Base-by-base conservation (phyloP, 768 basidiomycete species). In the Rhizopogon sp. region DNA sequence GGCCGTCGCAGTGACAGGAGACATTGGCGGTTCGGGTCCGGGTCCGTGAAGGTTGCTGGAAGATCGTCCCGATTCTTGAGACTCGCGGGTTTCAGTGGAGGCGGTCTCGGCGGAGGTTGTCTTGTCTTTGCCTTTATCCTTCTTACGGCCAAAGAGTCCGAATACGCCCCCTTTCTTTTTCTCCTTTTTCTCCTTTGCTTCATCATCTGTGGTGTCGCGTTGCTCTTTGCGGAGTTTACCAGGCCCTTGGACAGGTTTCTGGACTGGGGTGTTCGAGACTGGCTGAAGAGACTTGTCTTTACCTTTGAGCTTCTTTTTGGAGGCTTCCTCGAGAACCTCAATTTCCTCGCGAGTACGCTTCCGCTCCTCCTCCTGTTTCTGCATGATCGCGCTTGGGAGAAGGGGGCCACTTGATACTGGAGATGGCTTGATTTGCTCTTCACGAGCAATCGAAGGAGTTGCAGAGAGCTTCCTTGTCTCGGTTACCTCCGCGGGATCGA, bases 381-480 rank as follows among this genome's bases (percentile, higher is more conserved):
- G 73, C 62, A 74, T 66, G 53, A 73, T 63, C 17, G 68, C 67
- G 57, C 74, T 79, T 14, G 76, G 70, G 20, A 71, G 67, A 35
- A 75, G 45, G 5, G 73, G 68, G 8, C 58, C 70, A 54, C 33
- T 46, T 45, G 52, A 31, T 13, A 50, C 61, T 25, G 52, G 20
- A 17, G 56, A 52, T 43, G 39, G 53, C 41, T 56, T 65, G 60
- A 46, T 61, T 31, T 72, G 76, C 31, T 70, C 76, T 16, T 82
- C 82, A 14, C 87, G 84, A 10, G 84, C 88, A 20, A 95, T 83
- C 1, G 79, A 74, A 1, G 93, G 93, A 0, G 92, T 95, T 55
- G 81, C 84, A 9, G 83, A 87, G 53, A 93, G 74, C 60, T 89
- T 85, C 53, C 80, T 80, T 6, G 93, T 93, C 64, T 90, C 93